Base-by-base conservation (phyloP, 2,329 filamentous ascomycete species). In the Fusarium luffae region DNA sequence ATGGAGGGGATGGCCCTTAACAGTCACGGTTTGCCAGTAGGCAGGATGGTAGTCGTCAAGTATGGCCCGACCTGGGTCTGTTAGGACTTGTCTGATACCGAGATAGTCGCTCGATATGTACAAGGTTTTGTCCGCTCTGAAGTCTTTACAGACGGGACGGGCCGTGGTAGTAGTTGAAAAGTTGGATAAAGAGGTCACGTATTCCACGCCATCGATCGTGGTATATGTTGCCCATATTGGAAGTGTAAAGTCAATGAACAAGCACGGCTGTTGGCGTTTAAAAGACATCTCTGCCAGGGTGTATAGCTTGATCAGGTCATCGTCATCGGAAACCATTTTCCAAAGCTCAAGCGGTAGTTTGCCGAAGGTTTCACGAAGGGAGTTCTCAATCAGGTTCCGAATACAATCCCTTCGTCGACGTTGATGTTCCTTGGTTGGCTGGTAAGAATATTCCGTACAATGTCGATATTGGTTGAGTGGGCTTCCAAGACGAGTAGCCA, bases 31-130 rank as follows among this genome's bases (percentile, higher is more conserved):
- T 40, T 63, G 37, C 68, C 68, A 70, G 30, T 59, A 52, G 12
- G 7, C 28, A 8, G 43, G 30, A 6, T n/a, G n/a, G 5, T 3
- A 10, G 1, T 11, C 5, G 10, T 50, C 13, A 9, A 5, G 3
- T 3, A 2, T 18, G 7, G 11, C 18, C n/a, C 11, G 5, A 4
- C 7, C 10, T 1, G 19, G 40, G 11, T 32, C 16, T 4, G 13
- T 10, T 12, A n/a, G 25, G 4, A 68, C 4, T 14, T 42, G 54
- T 6, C 51, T 64, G n/a, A 70, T 68, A 0, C 67, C 68, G 4
- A 70, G 12, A 19, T 70, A 18, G 25, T 70, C 68, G 7, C 44
- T 57, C 0, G 48, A 43, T 1, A 70, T 37, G n/a, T 70, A 64
- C 3, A 68, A 4, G 12, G 9, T 3, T 5, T 16, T 3, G 4